These are phyloP conservation scores for Straminergon stramineum DNA, from an alignment of 225 moss, liverwort and hornwort species.

Conservation along the genomic window DNA sequence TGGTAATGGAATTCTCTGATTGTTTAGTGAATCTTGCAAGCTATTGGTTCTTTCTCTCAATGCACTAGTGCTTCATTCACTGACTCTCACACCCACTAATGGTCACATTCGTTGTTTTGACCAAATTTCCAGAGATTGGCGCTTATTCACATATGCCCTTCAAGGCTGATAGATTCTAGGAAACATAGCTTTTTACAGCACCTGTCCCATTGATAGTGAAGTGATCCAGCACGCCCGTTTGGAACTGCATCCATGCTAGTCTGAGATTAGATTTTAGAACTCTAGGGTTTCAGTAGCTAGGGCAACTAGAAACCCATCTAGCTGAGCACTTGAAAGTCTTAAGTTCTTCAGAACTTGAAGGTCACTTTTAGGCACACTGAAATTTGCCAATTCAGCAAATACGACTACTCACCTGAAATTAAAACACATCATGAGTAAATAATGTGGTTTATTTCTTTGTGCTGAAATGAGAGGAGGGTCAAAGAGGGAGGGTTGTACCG, in stretches of 20 bases:
- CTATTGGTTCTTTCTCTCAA: background rate
- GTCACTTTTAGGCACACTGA: background rate
- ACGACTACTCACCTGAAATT: background rate
- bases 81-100: background rate
- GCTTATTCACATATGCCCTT: background rate
- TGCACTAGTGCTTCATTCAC: background rate
- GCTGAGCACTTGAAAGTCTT: background rate
- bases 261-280: background rate
- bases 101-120: background rate
- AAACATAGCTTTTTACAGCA: background rate
- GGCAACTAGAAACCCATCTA: background rate
- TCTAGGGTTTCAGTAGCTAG: background rate
- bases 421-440: background rate
- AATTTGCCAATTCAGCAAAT: background rate
- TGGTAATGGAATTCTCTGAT: background rate
- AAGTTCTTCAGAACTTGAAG: background rate
- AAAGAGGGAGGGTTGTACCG: background rate
- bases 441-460: background rate
- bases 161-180: background rate
- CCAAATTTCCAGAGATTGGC: background rate
- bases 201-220: too few species aligned
- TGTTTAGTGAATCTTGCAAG: background rate
- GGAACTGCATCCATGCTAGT: background rate
- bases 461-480: background rate
- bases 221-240: background rate